Percentiles rank a stretch among this genome's conserved stretches.
Conservation (phyloP, 495 filamentous ascomycete genomes). For the Pyronema domesticum region DNA sequence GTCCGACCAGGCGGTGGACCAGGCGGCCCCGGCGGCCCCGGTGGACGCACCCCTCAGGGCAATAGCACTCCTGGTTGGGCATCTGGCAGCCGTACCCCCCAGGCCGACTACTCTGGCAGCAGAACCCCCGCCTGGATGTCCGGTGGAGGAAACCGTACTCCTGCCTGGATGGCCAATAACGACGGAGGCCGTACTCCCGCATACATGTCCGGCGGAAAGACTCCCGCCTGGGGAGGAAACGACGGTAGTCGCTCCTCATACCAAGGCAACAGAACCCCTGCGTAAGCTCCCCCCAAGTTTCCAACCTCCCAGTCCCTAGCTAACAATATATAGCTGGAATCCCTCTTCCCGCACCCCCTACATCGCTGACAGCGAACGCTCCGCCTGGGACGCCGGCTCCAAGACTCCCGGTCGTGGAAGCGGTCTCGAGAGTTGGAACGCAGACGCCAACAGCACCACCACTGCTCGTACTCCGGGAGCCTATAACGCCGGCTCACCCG, state of each 20-base stretch:
- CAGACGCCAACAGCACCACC: constrained; percentile 18
- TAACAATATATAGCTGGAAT: constrained; percentile 28
- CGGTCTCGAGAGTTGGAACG: constrained; percentile 29
- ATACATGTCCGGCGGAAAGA: constrained; percentile 44
- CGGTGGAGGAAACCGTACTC: constrained; percentile 28
- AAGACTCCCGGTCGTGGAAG: constrained; percentile 44
- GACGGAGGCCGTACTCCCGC: constrained; percentile 51
- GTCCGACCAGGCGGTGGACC: constrained; percentile 41
- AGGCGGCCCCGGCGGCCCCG: constrained; percentile 30
- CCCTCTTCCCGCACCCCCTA: constrained; percentile 58
- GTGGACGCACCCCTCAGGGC: constrained; percentile 23
- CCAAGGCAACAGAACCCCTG: constrained; percentile 47
- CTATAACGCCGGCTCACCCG: constrained; percentile 30
- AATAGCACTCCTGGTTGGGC: constrained; percentile 53
- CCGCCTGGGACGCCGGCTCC: constrained; percentile 52
- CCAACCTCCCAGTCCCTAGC: not conserved
- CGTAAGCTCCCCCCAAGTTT: constrained; percentile 14
- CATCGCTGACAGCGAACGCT: constrained; percentile 45
- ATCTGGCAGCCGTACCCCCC: constrained; percentile 21
- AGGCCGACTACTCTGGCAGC: constrained; percentile 17
- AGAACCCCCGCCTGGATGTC: constrained; percentile 25
- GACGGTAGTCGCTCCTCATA: constrained; percentile 62
- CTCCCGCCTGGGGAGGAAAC: constrained; percentile 61
- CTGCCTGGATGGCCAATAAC: constrained; percentile 38
- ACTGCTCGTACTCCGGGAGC: constrained; percentile 35